Base-by-base conservation (phyloP, 345 rosid genomes). In the Triadica sebifera region DNA sequence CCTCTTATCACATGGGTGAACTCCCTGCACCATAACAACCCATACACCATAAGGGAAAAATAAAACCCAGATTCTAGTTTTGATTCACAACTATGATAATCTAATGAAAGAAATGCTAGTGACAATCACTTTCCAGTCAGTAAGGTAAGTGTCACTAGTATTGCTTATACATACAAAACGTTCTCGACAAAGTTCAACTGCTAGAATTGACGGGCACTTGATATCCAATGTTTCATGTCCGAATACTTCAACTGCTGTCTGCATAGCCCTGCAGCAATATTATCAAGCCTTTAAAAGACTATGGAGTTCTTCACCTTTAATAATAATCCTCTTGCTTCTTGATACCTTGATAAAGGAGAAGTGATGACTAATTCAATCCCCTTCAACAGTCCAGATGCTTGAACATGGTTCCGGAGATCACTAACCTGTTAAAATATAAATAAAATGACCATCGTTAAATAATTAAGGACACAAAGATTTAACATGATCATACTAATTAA, bases 1-100 rank as follows among this genome's bases (percentile, higher is more conserved):
- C 80, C 97, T 88, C 85, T 71, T 87, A 62, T 92, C 93, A 78
- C 91, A 89, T 68, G 93, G 97, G 81, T 86, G 89, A 20, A 85
- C 75, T 75, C 95, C 93, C 97, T 92, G 85, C 75, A 41, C n/a
- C 10, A 19, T 34, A 4, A 20, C 56, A 17, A 2, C 3, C 6
- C 46, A 34, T 3, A 24, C 1, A 4, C 13, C 29, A 20, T 15
- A 3, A 24, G 6, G 17, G 4, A 39, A 39, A 52, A 52, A 15
- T 52, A 52, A 52, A 12, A 15, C 13, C 56, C n/a, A 29, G 5
- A 20, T 52, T 20, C 29, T 10, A 55, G 3, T 41, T 8, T 1
- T 9, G 5, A n/a, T 29, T 29, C 34, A 29, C 34, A 29, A 29
- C 34, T 2, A 29, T 29, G n/a, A n/a, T n/a, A n/a, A n/a, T n/a